Base-by-base conservation (phyloP, 202 grass and related monocot species). In the Alloteropsis angusta region DNA sequence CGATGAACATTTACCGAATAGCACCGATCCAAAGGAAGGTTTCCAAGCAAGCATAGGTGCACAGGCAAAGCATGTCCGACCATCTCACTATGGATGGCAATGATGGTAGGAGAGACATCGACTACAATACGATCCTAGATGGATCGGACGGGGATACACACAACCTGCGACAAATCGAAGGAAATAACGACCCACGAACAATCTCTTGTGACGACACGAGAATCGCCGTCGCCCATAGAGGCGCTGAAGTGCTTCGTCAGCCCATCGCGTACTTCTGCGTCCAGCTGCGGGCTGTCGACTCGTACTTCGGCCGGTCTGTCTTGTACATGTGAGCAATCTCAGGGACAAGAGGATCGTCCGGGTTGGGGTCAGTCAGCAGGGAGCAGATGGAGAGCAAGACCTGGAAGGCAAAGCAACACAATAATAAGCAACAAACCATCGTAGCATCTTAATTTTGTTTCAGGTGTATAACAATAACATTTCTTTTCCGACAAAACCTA, bases 321-420 rank as follows among this genome's bases (percentile, higher is more conserved):
- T 92, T 95, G 92, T 95, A 89, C 89, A 95, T 95, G 23, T 92
- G 92, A 15, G 89, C 89, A 74, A 95, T 95, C 87, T 89, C 92
- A 5, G 92, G 89, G 52, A 95, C 92, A 70, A 95, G 85, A 32
- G 92, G 92, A 9, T 95, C 89, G 19, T 95, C 92, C 5, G 89
- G 89, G 88, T 95, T 95, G 71, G 92, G 92, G 58, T 95, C 89
- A 7, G 92, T 95, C 73, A 92, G 65, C 42, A 95, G 68, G 48
- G 89, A 95, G 28, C 92, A 95, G 70, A 95, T 95, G 50, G 89
- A 95, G 60, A 95, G 86, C 86, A 95, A 85, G 7, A 94, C 89
- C 88, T 94, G 80, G n/a, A 67, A 56, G 0, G 61, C 44, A 8
- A 74, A 34, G 37, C 58, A 74, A 73, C 23, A 60, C 5, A 42